Evolutionary conservation across 305 asterid species (phyloP).

Genomic region (Nicotiana rustica): DNA sequence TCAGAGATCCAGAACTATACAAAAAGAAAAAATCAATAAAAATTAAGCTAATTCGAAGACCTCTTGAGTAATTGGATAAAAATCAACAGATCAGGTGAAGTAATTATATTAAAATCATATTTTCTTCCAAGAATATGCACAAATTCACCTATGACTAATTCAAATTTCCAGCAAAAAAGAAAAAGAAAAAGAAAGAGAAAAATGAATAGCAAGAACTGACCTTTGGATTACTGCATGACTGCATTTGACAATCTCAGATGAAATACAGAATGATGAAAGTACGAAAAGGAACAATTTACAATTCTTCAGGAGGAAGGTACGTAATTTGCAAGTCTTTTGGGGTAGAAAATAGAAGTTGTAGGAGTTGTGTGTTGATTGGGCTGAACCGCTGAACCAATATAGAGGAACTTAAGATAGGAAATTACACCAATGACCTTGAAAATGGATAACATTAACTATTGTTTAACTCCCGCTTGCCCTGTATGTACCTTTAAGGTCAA

Average conservation of each 20-base stretch:
- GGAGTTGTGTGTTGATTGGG: conserved; percentile 21
- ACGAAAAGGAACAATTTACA: conserved; percentile 18
- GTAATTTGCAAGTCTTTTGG: not conserved
- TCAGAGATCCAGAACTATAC: not conserved
- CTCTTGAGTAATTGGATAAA: not conserved
- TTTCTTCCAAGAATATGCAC: not conserved
- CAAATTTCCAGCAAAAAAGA: not conserved
- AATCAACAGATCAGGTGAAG: conserved; percentile 21
- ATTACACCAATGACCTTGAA: no score
- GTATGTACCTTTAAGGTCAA: no score
- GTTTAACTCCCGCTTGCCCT: no score
- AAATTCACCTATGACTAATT: conserved; percentile 1
- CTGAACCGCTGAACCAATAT: not conserved
- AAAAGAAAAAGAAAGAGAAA: not conserved
- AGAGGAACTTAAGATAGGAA: not conserved
- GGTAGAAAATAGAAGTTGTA: not conserved
- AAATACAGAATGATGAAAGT: not conserved
- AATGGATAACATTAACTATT: no score
- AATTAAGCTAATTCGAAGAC: not conserved
- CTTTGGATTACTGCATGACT: conserved; percentile 2
- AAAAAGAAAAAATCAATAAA: not conserved
- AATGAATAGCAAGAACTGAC: not conserved
- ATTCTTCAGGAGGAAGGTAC: not conserved
- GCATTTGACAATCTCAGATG: conserved; percentile 27
- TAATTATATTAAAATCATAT: not conserved